Percentiles rank a stretch among this genome's conserved stretches.
Evolutionary conservation across 106 monocot species (phyloP).

Genomic region (Dioscorea zingiberensis): DNA sequence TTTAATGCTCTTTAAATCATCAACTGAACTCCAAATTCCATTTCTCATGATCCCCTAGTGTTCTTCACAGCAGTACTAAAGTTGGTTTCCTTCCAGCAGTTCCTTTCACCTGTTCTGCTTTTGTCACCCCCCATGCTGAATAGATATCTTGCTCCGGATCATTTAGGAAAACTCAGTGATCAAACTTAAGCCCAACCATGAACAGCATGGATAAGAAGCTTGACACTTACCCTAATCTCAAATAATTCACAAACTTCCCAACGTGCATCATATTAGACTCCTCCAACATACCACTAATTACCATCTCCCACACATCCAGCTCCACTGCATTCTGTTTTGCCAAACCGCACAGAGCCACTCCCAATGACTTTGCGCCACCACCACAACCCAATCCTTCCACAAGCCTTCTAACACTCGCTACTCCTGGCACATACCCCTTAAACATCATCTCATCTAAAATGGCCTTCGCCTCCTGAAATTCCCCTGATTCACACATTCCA

Average conservation of each 20-base stretch:
- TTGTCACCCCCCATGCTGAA: too few species aligned
- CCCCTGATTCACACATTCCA: constrained; percentile 36
- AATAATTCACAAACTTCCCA: constrained; percentile 10
- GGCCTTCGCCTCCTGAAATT: constrained; percentile 24
- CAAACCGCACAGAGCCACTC: constrained; percentile 10
- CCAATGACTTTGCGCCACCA: neutral
- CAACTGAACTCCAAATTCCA: too few species aligned
- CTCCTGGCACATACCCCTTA: constrained; percentile 43
- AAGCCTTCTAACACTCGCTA: constrained; percentile 26
- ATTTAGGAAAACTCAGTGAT: too few species aligned
- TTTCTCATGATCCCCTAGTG: too few species aligned
- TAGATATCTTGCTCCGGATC: too few species aligned
- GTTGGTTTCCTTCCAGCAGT: too few species aligned
- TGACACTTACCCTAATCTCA: constrained; percentile 1
- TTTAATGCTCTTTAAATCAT: too few species aligned
- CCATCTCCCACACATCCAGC: constrained; percentile 24
- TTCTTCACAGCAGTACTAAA: too few species aligned
- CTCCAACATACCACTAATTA: constrained; percentile 1
- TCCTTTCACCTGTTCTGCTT: too few species aligned
- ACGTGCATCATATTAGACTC: constrained; percentile 6
- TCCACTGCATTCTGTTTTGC: constrained; percentile 18
- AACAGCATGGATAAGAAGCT: too few species aligned
- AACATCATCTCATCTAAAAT: constrained; percentile 73
- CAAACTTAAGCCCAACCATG: too few species aligned
- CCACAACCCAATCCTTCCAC: constrained; percentile 24